phyloP scores from a whole-genome alignment of 768 basidiomycete genomes.

The Mycena rosella region DNA sequence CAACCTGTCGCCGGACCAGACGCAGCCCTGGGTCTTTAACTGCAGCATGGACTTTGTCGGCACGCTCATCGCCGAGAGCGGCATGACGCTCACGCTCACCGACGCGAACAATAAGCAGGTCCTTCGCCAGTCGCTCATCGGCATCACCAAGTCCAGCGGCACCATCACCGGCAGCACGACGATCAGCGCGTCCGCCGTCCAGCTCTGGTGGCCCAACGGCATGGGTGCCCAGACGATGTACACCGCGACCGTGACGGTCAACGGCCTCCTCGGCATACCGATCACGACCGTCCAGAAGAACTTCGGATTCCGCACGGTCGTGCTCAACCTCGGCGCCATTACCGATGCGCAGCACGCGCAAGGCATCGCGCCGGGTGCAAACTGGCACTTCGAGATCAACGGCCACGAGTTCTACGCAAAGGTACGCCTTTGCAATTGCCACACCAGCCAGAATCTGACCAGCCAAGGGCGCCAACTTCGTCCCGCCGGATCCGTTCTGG shows the following conservation, averaged over 20 bases:
- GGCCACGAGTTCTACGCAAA: constrained; percentile 29
- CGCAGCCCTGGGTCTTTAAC: constrained; percentile 24
- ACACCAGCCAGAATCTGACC: no score
- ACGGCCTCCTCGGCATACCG: constrained; percentile 4
- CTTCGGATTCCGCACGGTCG: constrained; percentile 29
- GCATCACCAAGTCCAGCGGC: background rate
- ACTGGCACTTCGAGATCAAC: constrained; percentile 31
- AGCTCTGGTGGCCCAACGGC: constrained; percentile 30
- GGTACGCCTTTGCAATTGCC: no score
- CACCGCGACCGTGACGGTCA: constrained; percentile 18
- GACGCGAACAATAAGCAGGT: constrained; percentile 22
- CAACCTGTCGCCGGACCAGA: constrained; percentile 25
- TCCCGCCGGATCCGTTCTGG: constrained; percentile 25
- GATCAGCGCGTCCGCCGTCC: constrained; percentile 13
- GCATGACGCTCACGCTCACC: constrained; percentile 18
- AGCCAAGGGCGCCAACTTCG: constrained; percentile 33
- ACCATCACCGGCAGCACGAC: constrained; percentile 29
- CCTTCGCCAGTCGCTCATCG: constrained; percentile 3
- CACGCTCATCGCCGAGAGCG: background rate
- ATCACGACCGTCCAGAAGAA: constrained; percentile 6
- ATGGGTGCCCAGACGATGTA: constrained; percentile 31
- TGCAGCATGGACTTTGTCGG: constrained; percentile 23
- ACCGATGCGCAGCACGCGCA: background rate
- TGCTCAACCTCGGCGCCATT: constrained; percentile 23
- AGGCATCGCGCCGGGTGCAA: constrained; percentile 25